Base-by-base conservation (phyloP, 2,329 filamentous ascomycete genomes). In the Alternaria sp. region DNA sequence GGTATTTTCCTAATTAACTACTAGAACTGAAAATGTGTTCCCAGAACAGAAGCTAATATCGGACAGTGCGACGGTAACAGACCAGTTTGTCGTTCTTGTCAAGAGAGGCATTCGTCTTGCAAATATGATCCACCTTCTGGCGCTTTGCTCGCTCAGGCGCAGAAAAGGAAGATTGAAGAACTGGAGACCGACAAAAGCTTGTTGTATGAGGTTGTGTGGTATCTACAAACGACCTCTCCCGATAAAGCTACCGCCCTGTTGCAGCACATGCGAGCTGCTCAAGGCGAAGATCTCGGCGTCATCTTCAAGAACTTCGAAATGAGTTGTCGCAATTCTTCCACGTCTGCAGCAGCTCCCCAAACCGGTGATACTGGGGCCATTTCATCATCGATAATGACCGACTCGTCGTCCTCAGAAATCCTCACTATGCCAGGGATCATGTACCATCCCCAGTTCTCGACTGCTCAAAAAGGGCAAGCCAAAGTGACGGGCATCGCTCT, bases 171-270 rank as follows among this genome's bases (percentile, higher is more conserved):
- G 34, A 62, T 60, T 21, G 48, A 56, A 33, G 37, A 56, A 33
- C 28, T 62, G 10, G 53, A 62, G 21, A 48, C 48, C 8, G 60
- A 60, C 21, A 62, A 50, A 24, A 60, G 39, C 41, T 48, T 58
- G 1, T 31, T 66, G 33, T 50, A 60, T 28, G 58, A 64, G n/a
- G 53, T 68, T 14, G 40, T 68, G 5, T 67, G 67, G 62, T 54
- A 36, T 17, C 54, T 69, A 13, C 65, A 67, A 26, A 67, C 56
- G 2, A 50, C 54, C 3, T 62, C 58, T n/a, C 45, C 53, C 2
- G 46, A 63, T 8, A 50, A 61, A 23, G 63, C 66, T 14, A 41
- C 55, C 5, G 44, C 55, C 2, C 36, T 66, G 17, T 54, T 70
- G 17, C 48, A 56, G 41, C 33, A 58, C 10, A 36, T 60, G 28